Conservation (phyloP, 129 eudicot genomes). For the Arctium minus region DNA sequence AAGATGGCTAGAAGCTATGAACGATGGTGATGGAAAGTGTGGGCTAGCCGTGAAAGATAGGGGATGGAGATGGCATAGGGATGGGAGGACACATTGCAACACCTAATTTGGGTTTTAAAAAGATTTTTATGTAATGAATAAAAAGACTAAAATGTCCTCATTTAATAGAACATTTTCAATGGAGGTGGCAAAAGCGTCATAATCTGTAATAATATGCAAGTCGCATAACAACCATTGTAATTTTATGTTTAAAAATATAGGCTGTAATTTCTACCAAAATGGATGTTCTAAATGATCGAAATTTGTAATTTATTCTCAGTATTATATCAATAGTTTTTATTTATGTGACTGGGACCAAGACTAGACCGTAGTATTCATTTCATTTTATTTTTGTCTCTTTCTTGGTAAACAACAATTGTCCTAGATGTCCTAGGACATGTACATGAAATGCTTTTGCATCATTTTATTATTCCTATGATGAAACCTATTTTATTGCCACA, state of each 20-base stretch:
- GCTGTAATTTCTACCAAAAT: too few relatives aligned
- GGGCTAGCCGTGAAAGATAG: not conserved
- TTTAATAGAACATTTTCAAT: not conserved
- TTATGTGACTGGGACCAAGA: not conserved
- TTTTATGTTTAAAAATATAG: too few relatives aligned
- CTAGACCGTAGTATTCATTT: not conserved
- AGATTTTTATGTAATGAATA: not conserved
- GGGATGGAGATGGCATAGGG: not conserved
- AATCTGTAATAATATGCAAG: not conserved
- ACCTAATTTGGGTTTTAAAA: not conserved
- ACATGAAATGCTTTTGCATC: not conserved
- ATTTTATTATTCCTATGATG: not conserved
- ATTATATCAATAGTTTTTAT: too few relatives aligned
- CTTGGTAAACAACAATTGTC: conserved; percentile 7
- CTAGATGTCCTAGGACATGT: not conserved
- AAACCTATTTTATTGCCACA: not conserved
- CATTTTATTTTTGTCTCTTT: not conserved
- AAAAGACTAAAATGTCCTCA: not conserved
- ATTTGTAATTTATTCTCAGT: too few relatives aligned
- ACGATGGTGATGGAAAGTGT: not conserved
- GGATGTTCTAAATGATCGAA: too few relatives aligned
- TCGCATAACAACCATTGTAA: not conserved
- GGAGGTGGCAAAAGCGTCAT: not conserved
- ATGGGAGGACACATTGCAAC: not conserved
- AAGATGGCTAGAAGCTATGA: not conserved